Base-by-base conservation (phyloP, 2,329 filamentous ascomycete species). In the Colletotrichum sp. region DNA sequence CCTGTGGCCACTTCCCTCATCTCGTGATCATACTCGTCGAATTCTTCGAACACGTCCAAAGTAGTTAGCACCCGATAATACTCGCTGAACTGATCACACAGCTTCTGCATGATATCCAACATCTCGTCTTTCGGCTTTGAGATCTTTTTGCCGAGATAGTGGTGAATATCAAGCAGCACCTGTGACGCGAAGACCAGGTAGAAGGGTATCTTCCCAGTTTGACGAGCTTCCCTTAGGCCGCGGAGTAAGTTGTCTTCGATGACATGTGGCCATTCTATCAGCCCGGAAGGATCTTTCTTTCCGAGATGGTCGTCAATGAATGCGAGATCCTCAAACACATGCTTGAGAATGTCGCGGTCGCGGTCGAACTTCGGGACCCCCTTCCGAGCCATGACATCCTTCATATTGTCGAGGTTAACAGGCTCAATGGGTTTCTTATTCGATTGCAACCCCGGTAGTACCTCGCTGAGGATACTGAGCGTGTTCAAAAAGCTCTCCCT, bases 161-260 rank as follows among this genome's bases (percentile, higher is more conserved):
- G 82, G 16, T 85, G 82, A 39, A 87, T 84, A 57, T 88, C 87
- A 6, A 89, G 83, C 72, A 85, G 85, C 13, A 86, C 72, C 63
- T 88, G 86, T 6, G 82, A 80, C 10, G 85, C 85, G 71, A 88
- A 88, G 2, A 84, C 79, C 10, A 85, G 79, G 74, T 81, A 84
- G 52, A 87, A 82, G 0, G 86, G 79, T 4, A 86, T 69, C 7
- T 81, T 60, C 3, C 74, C 62, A 0, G 83, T 86, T 7, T 79
- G 73, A 32, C 80, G 77, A 21, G 85, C 71, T 52, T 84, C 79
- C 26, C 79, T 78, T 13, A 87, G 78, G 2, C 83, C 83, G 2
- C 84, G 83, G 4, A 84, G 79, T 36, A 87, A 80, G 69, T 85
- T 84, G 67, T 88, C 87, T 57, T 85, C 78, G n/a, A 64, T 18